Percentiles rank a stretch among this genome's conserved stretches.
Evolutionary conservation across 2,329 filamentous ascomycete species (phyloP).

Genomic region (Cladosporium sphaerospermum): DNA sequence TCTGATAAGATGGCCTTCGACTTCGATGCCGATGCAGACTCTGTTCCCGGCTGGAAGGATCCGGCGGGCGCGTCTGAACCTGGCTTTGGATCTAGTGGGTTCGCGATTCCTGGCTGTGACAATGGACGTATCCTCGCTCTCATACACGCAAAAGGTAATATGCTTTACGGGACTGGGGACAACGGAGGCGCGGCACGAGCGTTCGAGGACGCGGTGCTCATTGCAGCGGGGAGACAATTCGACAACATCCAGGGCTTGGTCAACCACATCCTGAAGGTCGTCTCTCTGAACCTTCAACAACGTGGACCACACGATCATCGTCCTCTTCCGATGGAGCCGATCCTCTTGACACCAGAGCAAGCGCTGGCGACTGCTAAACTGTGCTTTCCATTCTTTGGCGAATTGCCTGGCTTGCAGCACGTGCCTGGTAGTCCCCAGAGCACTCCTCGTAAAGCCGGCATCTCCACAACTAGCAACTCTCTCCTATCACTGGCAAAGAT

Average conservation of each 20-base stretch:
- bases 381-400: conserved; percentile 69
- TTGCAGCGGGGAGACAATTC: conserved; percentile 68
- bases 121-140: conserved; percentile 91
- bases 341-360: conserved; percentile 75
- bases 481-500: conserved; percentile 93
- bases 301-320: conserved; percentile 25
- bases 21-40: conserved; percentile 43
- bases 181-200: conserved; percentile 73
- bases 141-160: conserved; percentile 96
- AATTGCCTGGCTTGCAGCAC: conserved; percentile 72
- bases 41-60: conserved; percentile 34
- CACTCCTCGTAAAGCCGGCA: conserved; percentile 67
- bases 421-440: conserved; percentile 54
- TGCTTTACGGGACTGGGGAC: conserved; percentile 86
- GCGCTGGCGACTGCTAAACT: conserved; percentile 76
- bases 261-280: conserved; percentile 64
- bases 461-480: conserved; percentile 93
- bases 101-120: conserved; percentile 74
- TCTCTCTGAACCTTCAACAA: conserved; percentile 37
- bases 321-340: conserved; percentile 48
- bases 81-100: conserved; percentile 73
- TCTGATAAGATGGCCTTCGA: conserved; percentile 55
- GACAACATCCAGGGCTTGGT: conserved; percentile 73
- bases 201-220: conserved; percentile 90
- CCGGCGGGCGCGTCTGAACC: conserved; percentile 39